Base-by-base conservation (phyloP, 306 rosid genomes). In the Cucurbita argyrosperma region DNA sequence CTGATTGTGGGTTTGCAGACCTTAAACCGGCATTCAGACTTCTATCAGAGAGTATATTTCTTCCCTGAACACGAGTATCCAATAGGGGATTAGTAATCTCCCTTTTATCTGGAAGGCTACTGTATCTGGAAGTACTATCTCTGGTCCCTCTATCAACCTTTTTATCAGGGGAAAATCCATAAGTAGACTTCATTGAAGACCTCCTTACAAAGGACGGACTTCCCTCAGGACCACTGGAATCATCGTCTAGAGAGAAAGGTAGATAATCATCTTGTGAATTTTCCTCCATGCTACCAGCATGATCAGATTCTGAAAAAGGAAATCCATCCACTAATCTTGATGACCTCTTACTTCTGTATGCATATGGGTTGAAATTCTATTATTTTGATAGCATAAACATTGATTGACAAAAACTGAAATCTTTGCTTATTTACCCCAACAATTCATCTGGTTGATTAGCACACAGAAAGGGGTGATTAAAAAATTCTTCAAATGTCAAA, bases 401-500 rank as follows among this genome's bases (percentile, higher is more conserved):
- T 49, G 18, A 30, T 42, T 23, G 37, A 55, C 52, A 67, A 82
- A 80, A 59, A 75, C 23, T 47, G 50, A 75, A 72, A 76, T 67
- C 60, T 59, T 54, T 51, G 61, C 75, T 59, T 19, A 18, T 21
- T 76, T 84, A 95, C 99, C 99, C 87, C 64, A 67, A 80, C 16
- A 84, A 77, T 68, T 81, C 92, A 75, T 83, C 84, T 14, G 80
- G 83, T 76, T 80, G 89, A 84, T 77, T 82, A 52, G 71, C 87
- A 67, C 82, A 79, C 74, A 95, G 86, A 69, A 85, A 91, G 50
- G 89, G 87, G 70, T 95, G 99, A 76, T 87, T 89, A 80, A 95
- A 91, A 82, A 89, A 95, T 80, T 95, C 97, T 82, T 91, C 97
- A 69, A 91, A 91, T 45, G 99, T 90, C 76, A 95, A 81, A 60